Conservation (phyloP, 495 filamentous ascomycete species). For the Letharia lupina region DNA sequence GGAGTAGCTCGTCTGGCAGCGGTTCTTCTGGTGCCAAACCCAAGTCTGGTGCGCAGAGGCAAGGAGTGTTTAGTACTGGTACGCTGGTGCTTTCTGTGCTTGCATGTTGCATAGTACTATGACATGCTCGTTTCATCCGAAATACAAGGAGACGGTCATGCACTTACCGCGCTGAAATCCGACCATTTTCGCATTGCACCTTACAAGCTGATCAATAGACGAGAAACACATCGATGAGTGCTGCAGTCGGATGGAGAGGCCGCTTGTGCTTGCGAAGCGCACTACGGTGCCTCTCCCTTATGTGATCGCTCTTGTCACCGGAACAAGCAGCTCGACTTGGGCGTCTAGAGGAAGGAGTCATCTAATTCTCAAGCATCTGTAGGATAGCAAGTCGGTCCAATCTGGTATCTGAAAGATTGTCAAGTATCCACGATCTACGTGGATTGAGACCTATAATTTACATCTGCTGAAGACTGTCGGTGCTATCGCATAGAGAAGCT, state of each 20-base stretch:
- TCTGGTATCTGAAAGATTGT: neutral
- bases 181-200: neutral
- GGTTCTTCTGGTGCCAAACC: constrained; percentile 4
- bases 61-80: constrained; percentile 1
- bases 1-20: constrained; percentile 6
- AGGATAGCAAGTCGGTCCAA: neutral
- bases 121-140: neutral
- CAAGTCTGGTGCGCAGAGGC: constrained; percentile 6
- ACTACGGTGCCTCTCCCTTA: neutral
- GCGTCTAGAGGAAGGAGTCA: neutral
- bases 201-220: neutral
- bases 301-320: neutral
- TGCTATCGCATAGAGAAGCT: neutral
- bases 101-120: constrained; percentile 1
- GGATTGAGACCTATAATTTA: neutral
- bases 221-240: neutral
- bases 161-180: neutral
- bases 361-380: neutral
- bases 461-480: neutral
- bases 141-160: neutral
- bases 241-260: neutral
- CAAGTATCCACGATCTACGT: neutral
- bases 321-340: neutral
- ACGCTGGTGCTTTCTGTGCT: constrained; percentile 6
- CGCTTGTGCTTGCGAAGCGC: neutral